A percentile compares a stretch with the other conserved stretches of the same genome.
Evolutionary conservation across 352 stramenopile species (phyloP).

Genomic region (Phytophthora foliorum): DNA sequence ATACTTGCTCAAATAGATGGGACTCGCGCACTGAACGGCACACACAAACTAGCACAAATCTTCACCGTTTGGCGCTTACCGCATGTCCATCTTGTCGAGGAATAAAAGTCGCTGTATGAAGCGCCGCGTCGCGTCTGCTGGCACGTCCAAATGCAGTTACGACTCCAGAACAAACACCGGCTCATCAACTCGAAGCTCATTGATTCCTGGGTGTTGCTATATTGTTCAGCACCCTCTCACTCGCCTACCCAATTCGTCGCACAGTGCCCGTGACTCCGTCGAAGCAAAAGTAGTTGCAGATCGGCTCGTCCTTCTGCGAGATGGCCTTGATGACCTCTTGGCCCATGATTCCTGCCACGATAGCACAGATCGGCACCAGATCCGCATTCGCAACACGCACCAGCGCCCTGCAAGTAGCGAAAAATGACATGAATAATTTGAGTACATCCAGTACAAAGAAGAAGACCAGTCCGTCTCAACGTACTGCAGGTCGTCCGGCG

Average conservation of each 20-base stretch:
- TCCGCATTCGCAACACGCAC: conserved; percentile 56
- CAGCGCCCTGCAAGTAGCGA: conserved; percentile 40
- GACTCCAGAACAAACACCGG: conserved; percentile 9
- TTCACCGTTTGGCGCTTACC: background rate
- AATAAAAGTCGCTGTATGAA: background rate
- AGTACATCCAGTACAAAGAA: background rate
- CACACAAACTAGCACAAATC: background rate
- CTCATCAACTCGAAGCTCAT: conserved; percentile 7
- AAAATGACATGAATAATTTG: background rate
- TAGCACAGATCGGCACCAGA: conserved; percentile 94
- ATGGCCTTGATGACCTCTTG: conserved; percentile 99
- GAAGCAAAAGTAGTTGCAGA: conserved; percentile 97
- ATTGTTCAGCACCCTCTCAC: conserved; percentile 8
- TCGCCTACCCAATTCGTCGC: conserved; percentile 60
- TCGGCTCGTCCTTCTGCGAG: conserved; percentile 95
- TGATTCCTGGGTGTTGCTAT: conserved; percentile 6
- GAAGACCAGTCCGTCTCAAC: background rate
- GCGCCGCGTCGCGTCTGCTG: conserved; percentile 13
- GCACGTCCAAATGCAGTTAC: conserved; percentile 13
- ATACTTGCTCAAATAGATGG: conserved; percentile 33
- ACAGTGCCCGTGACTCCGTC: conserved; percentile 77
- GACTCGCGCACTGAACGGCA: background rate
- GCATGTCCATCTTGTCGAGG: conserved; percentile 1
- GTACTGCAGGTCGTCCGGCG: conserved; percentile 59
- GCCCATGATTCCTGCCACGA: conserved; percentile 96